Evolutionary conservation across 208 protist species (phyloP), one percentile per base, ranked within the genome.

Genomic region (Polymyxa betae): DNA sequence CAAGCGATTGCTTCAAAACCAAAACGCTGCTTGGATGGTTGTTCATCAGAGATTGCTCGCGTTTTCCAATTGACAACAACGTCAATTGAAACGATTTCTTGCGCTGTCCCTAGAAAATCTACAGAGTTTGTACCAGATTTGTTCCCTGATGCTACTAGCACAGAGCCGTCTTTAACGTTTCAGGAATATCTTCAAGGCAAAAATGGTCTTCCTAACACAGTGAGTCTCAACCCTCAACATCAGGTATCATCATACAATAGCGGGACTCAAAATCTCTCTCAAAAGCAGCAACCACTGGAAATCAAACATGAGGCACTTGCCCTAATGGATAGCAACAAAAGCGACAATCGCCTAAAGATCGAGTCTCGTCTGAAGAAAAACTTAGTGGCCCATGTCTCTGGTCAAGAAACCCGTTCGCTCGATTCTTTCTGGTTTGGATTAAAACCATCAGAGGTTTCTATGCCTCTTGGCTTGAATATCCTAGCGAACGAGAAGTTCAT

Each of bases 1-100:
- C 72, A 82, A n/a, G 72, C 16, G 12, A 35, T 82, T 5, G 72
- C 72, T 45, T 82, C 72, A 20, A 43, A 45, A 12, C 72, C 72
- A 5, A 82, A 82, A 82, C 72, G 72, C 72, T 43, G 10, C 35
- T 35, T 35, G 10, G n/a, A 82, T 43, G 72, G 5, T 82, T 43
- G 5, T 20, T 35, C 35, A 20, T 35, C 16, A 5, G 72, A 82
- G n/a, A 82, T 82, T 20, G 72, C 72, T 5, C 72, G n/a, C n/a
- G 12, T 82, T n/a, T 20, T 20, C 16, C 72, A 82, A 35, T 20
- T 82, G 72, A 82, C 72, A n/a, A 82, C 72, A 35, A 20, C 72
- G 72, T 82, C 72, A 5, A 82, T 82, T 12, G 72, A 82, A 82
- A 40, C 72, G 5, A 82, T 82, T 20, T 82, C 72, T 5, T 43